Conservation (phyloP, 208 protist species). For the Tritrichomonas foetus region DNA sequence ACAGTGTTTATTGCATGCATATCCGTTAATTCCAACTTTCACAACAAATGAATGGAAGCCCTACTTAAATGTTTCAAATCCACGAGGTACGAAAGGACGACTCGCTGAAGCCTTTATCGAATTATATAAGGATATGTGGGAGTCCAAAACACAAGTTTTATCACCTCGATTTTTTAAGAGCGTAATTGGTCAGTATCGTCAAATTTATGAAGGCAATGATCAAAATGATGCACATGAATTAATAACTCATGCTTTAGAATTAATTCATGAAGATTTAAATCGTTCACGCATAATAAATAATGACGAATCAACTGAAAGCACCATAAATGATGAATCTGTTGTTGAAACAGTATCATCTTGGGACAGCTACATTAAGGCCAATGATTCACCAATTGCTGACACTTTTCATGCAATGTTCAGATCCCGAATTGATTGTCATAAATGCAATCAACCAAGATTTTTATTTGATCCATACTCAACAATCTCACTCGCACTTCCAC, state of each 20-base stretch:
- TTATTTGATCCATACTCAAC: constrained; percentile 28
- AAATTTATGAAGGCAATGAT: too few species aligned
- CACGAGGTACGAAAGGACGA: not conserved
- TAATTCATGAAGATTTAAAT: too few species aligned
- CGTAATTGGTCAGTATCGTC: too few species aligned
- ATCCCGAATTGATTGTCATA: constrained; percentile 18
- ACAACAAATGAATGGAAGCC: not conserved
- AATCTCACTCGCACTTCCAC: not conserved
- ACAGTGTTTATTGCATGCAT: constrained; percentile 79
- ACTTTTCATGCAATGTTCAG: not conserved
- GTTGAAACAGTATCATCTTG: not conserved
- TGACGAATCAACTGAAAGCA: too few species aligned
- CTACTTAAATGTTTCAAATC: not conserved
- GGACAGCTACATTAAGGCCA: not conserved
- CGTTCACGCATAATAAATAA: too few species aligned
- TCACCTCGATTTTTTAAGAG: not conserved
- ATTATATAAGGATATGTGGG: not conserved
- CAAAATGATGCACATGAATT: too few species aligned
- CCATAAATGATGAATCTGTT: too few species aligned
- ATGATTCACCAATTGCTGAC: constrained; percentile 28
- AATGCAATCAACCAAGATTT: not conserved
- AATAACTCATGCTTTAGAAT: too few species aligned
- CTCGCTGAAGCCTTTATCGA: not conserved
- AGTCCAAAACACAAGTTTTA: not conserved
- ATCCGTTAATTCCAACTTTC: constrained; percentile 55